Evolutionary conservation across 2,329 filamentous ascomycete species (phyloP), one percentile per base, ranked within the genome.

Genomic region (Pestalotiopsis sp.): DNA sequence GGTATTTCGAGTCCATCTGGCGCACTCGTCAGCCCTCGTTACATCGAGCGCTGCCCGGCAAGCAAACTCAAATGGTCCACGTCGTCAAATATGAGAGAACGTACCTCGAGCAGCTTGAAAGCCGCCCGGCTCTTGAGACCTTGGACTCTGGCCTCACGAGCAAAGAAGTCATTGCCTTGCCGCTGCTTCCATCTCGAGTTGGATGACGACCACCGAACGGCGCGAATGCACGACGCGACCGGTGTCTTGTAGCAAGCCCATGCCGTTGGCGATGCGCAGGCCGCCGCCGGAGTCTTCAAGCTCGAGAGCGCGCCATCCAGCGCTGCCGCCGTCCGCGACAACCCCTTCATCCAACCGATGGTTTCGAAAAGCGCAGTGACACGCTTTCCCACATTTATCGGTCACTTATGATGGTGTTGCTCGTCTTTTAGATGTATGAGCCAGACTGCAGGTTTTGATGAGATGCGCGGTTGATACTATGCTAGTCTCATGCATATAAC

Each of bases 91-190:
- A n/a, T 20, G 2, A 66, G 17, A 38, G 13, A 36, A 74, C 75
- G 39, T 77, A 94, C 94, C 85, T 98, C 93, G 20, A 98, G 81
- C 11, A 99, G 84, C 80, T 99, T 99, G 80, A 96, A 98, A 0
- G 95, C 96, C 31, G 96, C 96, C 71, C 96, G 90, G 75, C 94
- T 97, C 81, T 95, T 98, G 68, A 98, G 82, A 0, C 91, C 91
- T 73, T 92, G 87, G 2, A 97, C 90, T 76, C 90, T 92, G 60
- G 96, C 95, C 74, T 92, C 89, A 68, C 88, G 88, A 0, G 92
- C 88, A 78, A 90, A 97, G 20, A 81, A 81, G 81, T 99, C 96
- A 56, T 81, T 86, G 52, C 84, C 84, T 77, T 98, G 95, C 23
- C 96, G 91, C 66, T 87, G 86, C 79, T 94, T 93, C 96, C 96